phyloP scores from a whole-genome alignment of 2,329 filamentous ascomycete genomes.

The Gliomastix tumulicola region DNA sequence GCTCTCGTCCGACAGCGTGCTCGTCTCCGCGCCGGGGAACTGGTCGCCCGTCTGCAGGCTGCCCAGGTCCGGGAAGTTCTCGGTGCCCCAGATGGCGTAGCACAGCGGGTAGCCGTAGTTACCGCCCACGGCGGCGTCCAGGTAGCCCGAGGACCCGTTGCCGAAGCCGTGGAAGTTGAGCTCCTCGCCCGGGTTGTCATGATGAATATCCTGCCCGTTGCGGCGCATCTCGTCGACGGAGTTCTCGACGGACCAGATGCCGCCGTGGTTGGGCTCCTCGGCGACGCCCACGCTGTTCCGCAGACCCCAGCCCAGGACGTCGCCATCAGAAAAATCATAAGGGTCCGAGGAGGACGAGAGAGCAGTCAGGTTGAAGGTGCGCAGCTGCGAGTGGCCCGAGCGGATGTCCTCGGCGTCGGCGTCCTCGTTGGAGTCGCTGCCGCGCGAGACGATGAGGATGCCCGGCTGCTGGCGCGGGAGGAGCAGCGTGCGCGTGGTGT shows the following conservation, averaged over 20 bases:
- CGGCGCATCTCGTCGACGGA: slow-evolving; percentile 58
- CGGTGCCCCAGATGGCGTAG: slow-evolving; percentile 57
- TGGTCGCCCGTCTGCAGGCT: slow-evolving; percentile 39
- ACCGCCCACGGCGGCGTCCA: slow-evolving; percentile 15
- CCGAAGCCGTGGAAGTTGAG: slow-evolving; percentile 65
- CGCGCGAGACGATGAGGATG: slow-evolving; percentile 58
- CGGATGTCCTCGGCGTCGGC: slow-evolving; percentile 36
- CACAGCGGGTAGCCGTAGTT: slow-evolving; percentile 70
- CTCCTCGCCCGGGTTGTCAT: slow-evolving; percentile 67
- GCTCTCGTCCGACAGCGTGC: slow-evolving; percentile 31
- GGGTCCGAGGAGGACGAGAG: slow-evolving; percentile 16
- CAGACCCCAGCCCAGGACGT: slow-evolving; percentile 59
- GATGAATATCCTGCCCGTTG: slow-evolving; percentile 51
- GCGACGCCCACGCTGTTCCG: slow-evolving; percentile 65
- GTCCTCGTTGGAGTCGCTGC: slow-evolving; percentile 59
- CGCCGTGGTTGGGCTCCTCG: slow-evolving; percentile 49
- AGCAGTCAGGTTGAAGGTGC: slow-evolving; percentile 41
- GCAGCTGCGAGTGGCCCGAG: slow-evolving; percentile 61
- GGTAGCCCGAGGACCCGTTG: slow-evolving; percentile 19
- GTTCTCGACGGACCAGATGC: slow-evolving; percentile 61
- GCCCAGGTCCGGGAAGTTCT: slow-evolving; percentile 28
- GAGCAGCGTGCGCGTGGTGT: slow-evolving; percentile 61
- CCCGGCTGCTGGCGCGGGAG: slow-evolving; percentile 47
- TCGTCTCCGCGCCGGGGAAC: slow-evolving; percentile 31
- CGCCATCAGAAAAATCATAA: slow-evolving; percentile 40